Evolutionary conservation across 768 basidiomycete genomes (phyloP), one percentile per base, ranked within the genome.

Genomic region (Naganishia randhawae): DNA sequence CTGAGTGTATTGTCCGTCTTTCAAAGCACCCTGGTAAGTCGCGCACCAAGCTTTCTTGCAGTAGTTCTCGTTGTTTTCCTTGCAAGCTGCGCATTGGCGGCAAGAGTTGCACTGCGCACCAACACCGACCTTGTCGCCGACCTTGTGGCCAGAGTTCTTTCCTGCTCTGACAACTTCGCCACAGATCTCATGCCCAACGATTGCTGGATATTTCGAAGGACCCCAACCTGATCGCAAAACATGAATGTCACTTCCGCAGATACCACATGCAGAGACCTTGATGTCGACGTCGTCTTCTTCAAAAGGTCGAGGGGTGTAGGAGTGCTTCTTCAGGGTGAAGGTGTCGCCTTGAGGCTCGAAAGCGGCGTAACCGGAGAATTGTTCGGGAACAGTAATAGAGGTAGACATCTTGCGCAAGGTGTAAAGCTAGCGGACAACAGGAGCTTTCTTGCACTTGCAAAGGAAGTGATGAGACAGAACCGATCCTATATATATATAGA

Each of bases 41-140:
- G 64, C 68, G 33, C 53, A 55, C 74, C 81, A 69, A 42, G 74
- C 67, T 39, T 82, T 72, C 10, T 73, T 74, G 73, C 85, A 87
- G 70, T 87, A 85, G 69, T 85, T 82, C 77, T 86, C 85, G 67
- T 83, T 82, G 63, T 83, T 80, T 13, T 77, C 71, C 39, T 83
- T 83, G 81, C 86, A 86, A 19, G 65, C 69, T 4, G 80, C 67
- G 73, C 85, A 88, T n/a, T 75, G 48, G 33, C 81, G 75, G 81
- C 86, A 88, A 17, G 84, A 83, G 69, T 83, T 83, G 61, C 84
- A 84, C 67, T 86, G 85, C 22, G 78, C 81, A 9, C 83, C 82
- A 9, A 84, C 81, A 39, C 86, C 87, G 68, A 82, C 86, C 3
- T 83, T 77, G 73, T 87, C 86, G 7, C 86, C 86, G 13, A 82